Percentiles rank a stretch among this genome's conserved stretches.
phyloP scores from a whole-genome alignment of 1,139 yeast genomes.

The Zygosaccharomyces sapae region DNA sequence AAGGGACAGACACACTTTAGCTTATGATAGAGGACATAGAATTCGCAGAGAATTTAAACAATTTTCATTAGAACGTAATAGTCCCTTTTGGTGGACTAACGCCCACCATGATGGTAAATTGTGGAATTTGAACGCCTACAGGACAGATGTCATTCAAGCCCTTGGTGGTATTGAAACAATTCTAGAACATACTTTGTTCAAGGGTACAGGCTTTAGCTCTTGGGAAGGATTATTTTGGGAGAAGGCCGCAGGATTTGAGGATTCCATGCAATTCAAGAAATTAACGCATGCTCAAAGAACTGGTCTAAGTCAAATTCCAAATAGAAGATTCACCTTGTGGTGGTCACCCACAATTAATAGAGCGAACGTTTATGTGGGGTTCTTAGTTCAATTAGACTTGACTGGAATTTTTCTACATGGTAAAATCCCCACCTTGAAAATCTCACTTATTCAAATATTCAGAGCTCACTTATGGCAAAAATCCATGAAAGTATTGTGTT shows the following conservation, averaged over 20 bases:
- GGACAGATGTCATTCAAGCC: conserved; percentile 96
- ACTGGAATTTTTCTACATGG: conserved; percentile 98
- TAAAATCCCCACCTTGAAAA: conserved; percentile 93
- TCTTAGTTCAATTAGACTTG: conserved; percentile 89
- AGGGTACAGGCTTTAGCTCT: conserved; percentile 94
- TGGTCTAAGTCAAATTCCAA: conserved; percentile 96
- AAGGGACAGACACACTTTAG: conserved; percentile 89
- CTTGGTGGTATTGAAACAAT: conserved; percentile 97
- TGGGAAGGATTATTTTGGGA: conserved; percentile 99
- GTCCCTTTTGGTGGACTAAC: conserved; percentile 97
- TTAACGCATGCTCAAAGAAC: conserved; percentile 96
- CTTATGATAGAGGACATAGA: conserved; percentile 93
- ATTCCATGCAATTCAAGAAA: conserved; percentile 88
- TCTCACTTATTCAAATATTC: conserved; percentile 91
- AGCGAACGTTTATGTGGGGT: conserved; percentile 97
- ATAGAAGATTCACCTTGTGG: conserved; percentile 95
- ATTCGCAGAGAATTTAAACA: conserved; percentile 75
- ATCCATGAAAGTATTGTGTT: conserved; percentile 94
- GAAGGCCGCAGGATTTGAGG: conserved; percentile 94
- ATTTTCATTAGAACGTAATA: conserved; percentile 63
- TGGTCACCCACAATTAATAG: conserved; percentile 99
- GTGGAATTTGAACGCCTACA: conserved; percentile 89
- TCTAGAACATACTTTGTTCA: conserved; percentile 88
- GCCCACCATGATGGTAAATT: conserved; percentile 91
- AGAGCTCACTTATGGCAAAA: conserved; percentile 98